Evolutionary conservation across 306 rosid genomes (phyloP).

Genomic region (Quercus cerris): DNA sequence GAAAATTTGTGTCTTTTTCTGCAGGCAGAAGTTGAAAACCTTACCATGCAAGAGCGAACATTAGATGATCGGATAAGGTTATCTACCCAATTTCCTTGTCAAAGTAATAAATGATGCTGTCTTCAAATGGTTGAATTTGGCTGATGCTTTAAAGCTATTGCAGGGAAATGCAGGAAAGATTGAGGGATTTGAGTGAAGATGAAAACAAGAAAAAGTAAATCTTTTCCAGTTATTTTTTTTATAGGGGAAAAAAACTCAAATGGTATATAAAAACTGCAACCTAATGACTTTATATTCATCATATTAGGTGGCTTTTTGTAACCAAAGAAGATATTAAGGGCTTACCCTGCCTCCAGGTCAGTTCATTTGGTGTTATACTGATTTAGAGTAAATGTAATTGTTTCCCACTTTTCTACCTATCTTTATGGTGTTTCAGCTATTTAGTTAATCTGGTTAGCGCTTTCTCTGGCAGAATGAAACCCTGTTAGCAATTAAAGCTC

Average conservation of each 20-base stretch:
- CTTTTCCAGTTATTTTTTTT: not conserved
- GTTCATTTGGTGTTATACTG: slow-evolving; percentile 1
- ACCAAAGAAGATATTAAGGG: slow-evolving; percentile 91
- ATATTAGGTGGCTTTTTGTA: slow-evolving; percentile 75
- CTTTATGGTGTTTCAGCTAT: slow-evolving; percentile 15
- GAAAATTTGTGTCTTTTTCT: slow-evolving; percentile 35
- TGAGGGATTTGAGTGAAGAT: slow-evolving; percentile 81
- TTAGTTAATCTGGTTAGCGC: slow-evolving; percentile 21
- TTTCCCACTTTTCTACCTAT: slow-evolving; percentile 22
- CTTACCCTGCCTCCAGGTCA: slow-evolving; percentile 81
- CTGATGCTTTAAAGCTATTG: slow-evolving; percentile 29
- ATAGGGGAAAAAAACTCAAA: not conserved
- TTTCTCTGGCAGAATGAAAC: slow-evolving; percentile 79
- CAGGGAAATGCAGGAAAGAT: slow-evolving; percentile 89
- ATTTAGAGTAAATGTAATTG: slow-evolving; percentile 10
- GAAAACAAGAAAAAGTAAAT: slow-evolving; percentile 76
- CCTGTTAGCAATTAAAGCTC: slow-evolving; percentile 93
- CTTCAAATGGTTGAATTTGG: slow-evolving; percentile 16
- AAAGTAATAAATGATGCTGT: slow-evolving; percentile 8
- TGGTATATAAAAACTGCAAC: not conserved
- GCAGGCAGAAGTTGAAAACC: slow-evolving; percentile 86
- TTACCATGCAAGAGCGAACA: slow-evolving; percentile 68
- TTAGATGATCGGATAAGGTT: slow-evolving; percentile 92
- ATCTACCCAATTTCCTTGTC: slow-evolving; percentile 24
- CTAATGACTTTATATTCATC: not conserved